A percentile compares a stretch with the other conserved stretches of the same genome.
These are phyloP conservation scores for Nelumbo lutea DNA, from an alignment of 164 flowering plant genomes.

Conservation along the genomic window DNA sequence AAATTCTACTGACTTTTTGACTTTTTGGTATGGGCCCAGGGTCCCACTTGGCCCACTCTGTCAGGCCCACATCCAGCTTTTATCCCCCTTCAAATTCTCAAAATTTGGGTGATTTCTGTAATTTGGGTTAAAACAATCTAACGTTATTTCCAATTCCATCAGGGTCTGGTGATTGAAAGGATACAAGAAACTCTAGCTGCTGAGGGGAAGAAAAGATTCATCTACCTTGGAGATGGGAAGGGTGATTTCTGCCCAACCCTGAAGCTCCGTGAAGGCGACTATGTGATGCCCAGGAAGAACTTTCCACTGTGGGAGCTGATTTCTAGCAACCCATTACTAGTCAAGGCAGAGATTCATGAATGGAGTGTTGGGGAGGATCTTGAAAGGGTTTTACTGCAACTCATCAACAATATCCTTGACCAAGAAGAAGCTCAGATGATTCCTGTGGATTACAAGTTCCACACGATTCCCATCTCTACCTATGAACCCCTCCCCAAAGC, in stretches of 20 bases:
- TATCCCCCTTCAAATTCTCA: no score
- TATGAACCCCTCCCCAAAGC: conserved; percentile 12
- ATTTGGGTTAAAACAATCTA: no score
- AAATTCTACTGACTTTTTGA: no score
- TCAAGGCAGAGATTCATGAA: conserved; percentile 62
- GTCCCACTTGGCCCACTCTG: neutral
- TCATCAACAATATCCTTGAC: conserved; percentile 24
- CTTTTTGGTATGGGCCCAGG: neutral
- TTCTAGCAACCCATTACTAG: conserved; percentile 22
- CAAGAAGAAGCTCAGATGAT: conserved; percentile 7
- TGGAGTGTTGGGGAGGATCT: conserved; percentile 76
- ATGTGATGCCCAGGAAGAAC: conserved; percentile 78
- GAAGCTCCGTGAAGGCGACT: conserved; percentile 51
- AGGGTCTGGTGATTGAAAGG: conserved; percentile 62
- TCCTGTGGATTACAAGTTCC: conserved; percentile 17
- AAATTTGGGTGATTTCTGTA: no score
- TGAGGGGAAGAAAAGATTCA: conserved; percentile 24
- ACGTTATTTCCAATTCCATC: neutral
- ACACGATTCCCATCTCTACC: conserved; percentile 9
- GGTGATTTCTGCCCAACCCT: conserved; percentile 77
- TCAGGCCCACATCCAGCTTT: neutral
- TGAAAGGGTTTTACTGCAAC: conserved; percentile 32
- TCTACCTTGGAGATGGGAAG: conserved; percentile 80
- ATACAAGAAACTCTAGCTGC: conserved; percentile 31
- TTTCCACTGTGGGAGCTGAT: conserved; percentile 59